These are phyloP conservation scores for Solanum chacoense DNA, from an alignment of 305 asterid species.

Conservation along the genomic window DNA sequence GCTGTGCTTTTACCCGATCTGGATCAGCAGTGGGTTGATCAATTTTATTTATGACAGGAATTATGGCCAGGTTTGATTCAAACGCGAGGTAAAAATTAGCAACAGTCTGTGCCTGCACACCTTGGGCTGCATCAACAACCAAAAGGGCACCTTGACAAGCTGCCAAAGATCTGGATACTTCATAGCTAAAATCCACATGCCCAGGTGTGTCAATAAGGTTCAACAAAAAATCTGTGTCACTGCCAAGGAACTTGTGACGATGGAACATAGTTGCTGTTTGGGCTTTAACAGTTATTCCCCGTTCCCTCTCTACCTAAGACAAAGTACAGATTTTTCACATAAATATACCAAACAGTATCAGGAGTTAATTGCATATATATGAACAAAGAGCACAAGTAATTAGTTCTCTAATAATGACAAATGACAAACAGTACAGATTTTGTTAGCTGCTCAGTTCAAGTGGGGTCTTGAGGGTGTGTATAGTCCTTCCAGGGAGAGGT, in stretches of 20 bases:
- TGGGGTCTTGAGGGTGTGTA: not conserved
- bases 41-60: constrained; percentile 91
- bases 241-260: constrained; percentile 46
- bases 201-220: constrained; percentile 97
- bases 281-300: constrained; percentile 97
- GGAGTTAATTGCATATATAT: not conserved
- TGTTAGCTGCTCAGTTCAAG: not conserved
- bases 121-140: constrained; percentile 97
- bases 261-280: constrained; percentile 99
- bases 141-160: constrained; percentile 98
- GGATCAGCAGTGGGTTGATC: constrained; percentile 99
- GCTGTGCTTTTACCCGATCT: constrained; percentile 74
- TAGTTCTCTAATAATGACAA: not conserved
- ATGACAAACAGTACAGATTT: not conserved
- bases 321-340: constrained; percentile 10
- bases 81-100: constrained; percentile 97
- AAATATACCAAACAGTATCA: not conserved
- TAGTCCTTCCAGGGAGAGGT: not conserved
- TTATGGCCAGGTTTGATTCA: constrained; percentile 67
- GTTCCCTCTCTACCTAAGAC: constrained; percentile 89
- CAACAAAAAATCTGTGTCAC: constrained; percentile 50
- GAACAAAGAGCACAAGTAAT: not conserved
- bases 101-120: constrained; percentile 98
- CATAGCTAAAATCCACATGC: constrained; percentile 95
- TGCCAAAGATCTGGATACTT: constrained; percentile 94